Percentiles rank a stretch among this genome's conserved stretches.
These are phyloP conservation scores for Lactarius sp. DNA, from an alignment of 768 basidiomycete genomes.

Conservation along the genomic window DNA sequence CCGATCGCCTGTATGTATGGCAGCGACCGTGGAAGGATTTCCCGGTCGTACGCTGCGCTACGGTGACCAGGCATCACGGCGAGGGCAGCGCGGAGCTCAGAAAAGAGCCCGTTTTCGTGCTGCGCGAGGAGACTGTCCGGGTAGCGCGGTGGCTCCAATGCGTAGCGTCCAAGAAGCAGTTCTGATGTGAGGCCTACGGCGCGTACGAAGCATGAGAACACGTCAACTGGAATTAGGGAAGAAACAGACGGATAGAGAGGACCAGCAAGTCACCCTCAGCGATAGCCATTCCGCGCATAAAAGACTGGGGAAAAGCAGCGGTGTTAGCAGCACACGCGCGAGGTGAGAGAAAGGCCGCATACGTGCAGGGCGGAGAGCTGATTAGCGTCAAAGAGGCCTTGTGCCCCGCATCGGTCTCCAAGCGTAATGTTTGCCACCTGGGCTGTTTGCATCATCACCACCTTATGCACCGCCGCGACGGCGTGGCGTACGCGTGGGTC, in stretches of 20 bases:
- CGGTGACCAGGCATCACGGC: slow-evolving; percentile 35
- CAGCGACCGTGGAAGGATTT: slow-evolving; percentile 54
- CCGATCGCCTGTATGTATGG: slow-evolving; percentile 55
- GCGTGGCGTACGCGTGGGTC: slow-evolving; percentile 51
- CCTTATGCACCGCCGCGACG: slow-evolving; percentile 51
- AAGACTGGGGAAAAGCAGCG: slow-evolving; percentile 12
- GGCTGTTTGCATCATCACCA: slow-evolving; percentile 38
- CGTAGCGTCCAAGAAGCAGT: slow-evolving; percentile 50
- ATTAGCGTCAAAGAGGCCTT: slow-evolving; percentile 61
- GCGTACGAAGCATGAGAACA: neutral
- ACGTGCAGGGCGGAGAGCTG: slow-evolving; percentile 55
- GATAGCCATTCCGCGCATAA: slow-evolving; percentile 36
- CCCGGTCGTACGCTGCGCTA: slow-evolving; percentile 46
- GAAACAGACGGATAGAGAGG: slow-evolving; percentile 43
- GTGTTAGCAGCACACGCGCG: slow-evolving; percentile 44
- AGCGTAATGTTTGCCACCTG: slow-evolving; percentile 41
- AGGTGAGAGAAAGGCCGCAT: slow-evolving; percentile 17
- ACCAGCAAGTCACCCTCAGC: slow-evolving; percentile 50
- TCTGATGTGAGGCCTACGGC: slow-evolving; percentile 50
- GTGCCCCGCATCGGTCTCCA: slow-evolving; percentile 60
- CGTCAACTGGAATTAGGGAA: slow-evolving; percentile 14
- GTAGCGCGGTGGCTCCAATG: slow-evolving; percentile 42
- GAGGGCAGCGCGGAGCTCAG: slow-evolving; percentile 25
- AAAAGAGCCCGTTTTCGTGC: slow-evolving; percentile 40
- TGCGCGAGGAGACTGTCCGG: slow-evolving; percentile 48